phyloP scores from a whole-genome alignment of 2,329 filamentous ascomycete species.

The Parastagonospora avenae region DNA sequence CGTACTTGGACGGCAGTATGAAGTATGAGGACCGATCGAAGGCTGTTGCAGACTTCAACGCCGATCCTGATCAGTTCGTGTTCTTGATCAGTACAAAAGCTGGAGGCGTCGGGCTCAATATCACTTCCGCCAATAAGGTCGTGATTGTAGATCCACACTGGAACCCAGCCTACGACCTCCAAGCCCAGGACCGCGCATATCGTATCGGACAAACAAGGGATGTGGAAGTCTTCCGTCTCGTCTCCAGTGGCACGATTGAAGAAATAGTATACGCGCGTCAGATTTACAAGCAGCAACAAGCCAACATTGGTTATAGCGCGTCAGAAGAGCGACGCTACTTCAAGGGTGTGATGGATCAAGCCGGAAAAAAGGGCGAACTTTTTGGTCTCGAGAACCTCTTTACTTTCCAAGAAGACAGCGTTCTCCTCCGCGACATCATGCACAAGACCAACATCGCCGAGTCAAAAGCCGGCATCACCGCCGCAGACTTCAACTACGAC shows the following conservation, averaged over 20 bases:
- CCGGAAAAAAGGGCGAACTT: conserved; percentile 85
- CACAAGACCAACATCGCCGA: conserved; percentile 98
- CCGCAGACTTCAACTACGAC: conserved; percentile 71
- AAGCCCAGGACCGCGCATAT: conserved; percentile 95
- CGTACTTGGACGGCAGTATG: conserved; percentile 86
- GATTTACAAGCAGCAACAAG: conserved; percentile 98
- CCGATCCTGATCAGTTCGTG: conserved; percentile 84
- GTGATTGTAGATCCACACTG: conserved; percentile 97
- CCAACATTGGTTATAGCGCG: conserved; percentile 95
- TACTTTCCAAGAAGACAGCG: conserved; percentile 75
- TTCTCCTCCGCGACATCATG: conserved; percentile 90
- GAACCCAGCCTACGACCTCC: conserved; percentile 94
- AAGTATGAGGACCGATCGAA: conserved; percentile 80
- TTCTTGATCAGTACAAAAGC: conserved; percentile 95
- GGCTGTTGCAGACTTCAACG: conserved; percentile 89
- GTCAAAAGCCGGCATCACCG: conserved; percentile 79
- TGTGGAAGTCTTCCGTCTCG: conserved; percentile 91
- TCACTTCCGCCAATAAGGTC: conserved; percentile 97
- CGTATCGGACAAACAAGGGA: conserved; percentile 91
- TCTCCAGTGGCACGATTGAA: conserved; percentile 91
- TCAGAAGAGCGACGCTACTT: conserved; percentile 94
- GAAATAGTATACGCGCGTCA: conserved; percentile 97
- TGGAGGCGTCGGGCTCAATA: conserved; percentile 92
- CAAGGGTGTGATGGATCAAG: conserved; percentile 86
- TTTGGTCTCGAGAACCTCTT: conserved; percentile 91